Evolutionary conservation across 1,284 basidiomycete genomes (phyloP), one percentile per base, ranked within the genome.

Genomic region (Polyporus tsugae): DNA sequence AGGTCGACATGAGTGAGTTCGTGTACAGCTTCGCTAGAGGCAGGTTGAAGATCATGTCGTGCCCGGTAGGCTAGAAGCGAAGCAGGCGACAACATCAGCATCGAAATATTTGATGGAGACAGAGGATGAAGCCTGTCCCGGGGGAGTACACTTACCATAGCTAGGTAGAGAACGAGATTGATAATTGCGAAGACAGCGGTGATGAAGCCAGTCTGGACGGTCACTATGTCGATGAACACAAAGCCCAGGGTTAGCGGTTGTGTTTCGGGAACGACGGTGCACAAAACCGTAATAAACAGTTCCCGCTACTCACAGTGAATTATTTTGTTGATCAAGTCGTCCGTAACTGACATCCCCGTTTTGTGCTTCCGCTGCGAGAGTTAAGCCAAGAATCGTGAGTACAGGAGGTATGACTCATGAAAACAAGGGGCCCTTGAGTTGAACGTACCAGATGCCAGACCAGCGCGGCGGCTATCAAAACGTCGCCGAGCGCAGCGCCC

Each of bases 21-120:
- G 76, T 78, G 69, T 78, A 78, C 29, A 80, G 64, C 65, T 80
- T 79, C 38, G 76, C 70, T n/a, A 80, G 70, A 15, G 78, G 67
- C 60, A 78, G 66, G 22, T 75, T 75, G 42, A 78, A 79, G 46
- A 75, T 53, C 6, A 80, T 72, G 68, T 81, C 77, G 46, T 73
- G 74, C 36, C 41, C 9, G 22, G 58, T 53, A 6, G 38, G 33
- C 17, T 61, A 35, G 42, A 17, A 11, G n/a, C 11, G 6, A 15
- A 49, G 46, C 41, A n/a, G 6, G 33, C 25, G 33, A n/a, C 35
- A n/a, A 9, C 11, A n/a, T 22, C 55, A 38, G 33, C 17, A 36
- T 22, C 33, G 35, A 22, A n/a, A 38, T 22, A 11, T 35, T 58
- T 29, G 15, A 17, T 6, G 6, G 29, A 36, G 2, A 36, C 55